Evolutionary conservation across 192 early-diverging fungal genomes (phyloP), one percentile per base, ranked within the genome.

Genomic region (Mortierella hygrophila): DNA sequence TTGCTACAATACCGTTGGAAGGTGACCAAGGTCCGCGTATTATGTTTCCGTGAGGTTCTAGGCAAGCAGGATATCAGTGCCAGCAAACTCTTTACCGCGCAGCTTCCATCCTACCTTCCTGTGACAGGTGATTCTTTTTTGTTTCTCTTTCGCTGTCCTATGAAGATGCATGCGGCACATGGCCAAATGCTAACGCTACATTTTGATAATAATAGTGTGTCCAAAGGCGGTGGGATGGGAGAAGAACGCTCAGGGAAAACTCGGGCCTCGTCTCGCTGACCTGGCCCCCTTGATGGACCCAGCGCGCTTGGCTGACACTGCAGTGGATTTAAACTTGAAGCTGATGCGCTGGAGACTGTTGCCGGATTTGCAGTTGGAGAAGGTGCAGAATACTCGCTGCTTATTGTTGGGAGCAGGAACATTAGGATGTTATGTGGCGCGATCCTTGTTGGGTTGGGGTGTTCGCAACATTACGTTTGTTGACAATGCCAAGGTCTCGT

Each of bases 301-400:
- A 6, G 79, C 72, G 47, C 94, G 94, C 70, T 90, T 99, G 74
- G 97, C 97, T 2, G 94, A 95, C 63, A 95, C 97, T 0, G 95
- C 98, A 4, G 95, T 99, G 23, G 96, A 97, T 77, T 88, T 99
- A 52, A 99, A 99, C 81, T 91, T 99, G 68, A 97, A 98, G 79
- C 90, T 99, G 65, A 99, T 99, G 98, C 93, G 96, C 57, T 99
- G 98, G 98, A 91, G 98, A 18, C 90, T 98, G 54, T 89, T 98
- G 32, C 98, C 97, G 18, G 88, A 91, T 11, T 81, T 99, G 26
- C 87, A 97, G 38, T 92, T 99, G 54, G 97, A 96, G 78, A 94
- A 91, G 63, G 94, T 99, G 21, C 90, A 93, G 10, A 78, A 81
- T 8, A 94, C 95, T 32, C 94, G 95, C 68, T 98, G 95, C 78